Evolutionary conservation across 495 filamentous ascomycete genomes (phyloP), one percentile per base, ranked within the genome.

Genomic region (Parmelia sp.): DNA sequence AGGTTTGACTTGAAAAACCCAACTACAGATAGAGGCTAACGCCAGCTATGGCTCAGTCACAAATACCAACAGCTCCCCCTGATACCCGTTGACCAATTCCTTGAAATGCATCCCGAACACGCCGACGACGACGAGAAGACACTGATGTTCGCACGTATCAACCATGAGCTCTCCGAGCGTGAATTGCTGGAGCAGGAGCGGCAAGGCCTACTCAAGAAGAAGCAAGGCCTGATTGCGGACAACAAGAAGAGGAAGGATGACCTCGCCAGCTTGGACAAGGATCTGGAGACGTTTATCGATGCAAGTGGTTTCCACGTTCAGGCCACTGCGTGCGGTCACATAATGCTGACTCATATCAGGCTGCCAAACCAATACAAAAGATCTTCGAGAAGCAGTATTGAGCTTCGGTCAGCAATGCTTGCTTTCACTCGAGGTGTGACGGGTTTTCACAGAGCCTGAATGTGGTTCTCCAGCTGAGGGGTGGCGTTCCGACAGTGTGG

Each of bases 181-280:
- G 88, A 96, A 77, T 84, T 87, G 29, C 79, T 97, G 14, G 95
- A 98, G 71, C 88, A 91, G 74, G 86, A 89, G 64, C 83, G 95
- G 45, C 90, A 91, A 74, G 89, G 88, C 67, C 80, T 97, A 33
- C 76, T 96, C 61, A 93, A 90, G 79, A 86, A 88, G 72, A 98
- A 98, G 71, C 91, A 96, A 73, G 88, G 86, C 58, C 79, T 98
- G 62, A 95, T 95, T 62, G 87, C 90, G 9, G 92, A 97, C 70
- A 97, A 96, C 70, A 96, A 96, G 79, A 96, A 91, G 77, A 82
- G 92, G 58, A 93, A 94, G 74, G 92, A 97, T 61, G 91, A 98
- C 72, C 77, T 98, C 33, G 90, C 87, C 40, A 95, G 86, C 67
- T 78, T 97, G 42, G 92, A 96, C 70, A 86, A 89, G 75, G 89